Conservation (phyloP, 23 red algal species). For the Chondrus crispus region DNA sequence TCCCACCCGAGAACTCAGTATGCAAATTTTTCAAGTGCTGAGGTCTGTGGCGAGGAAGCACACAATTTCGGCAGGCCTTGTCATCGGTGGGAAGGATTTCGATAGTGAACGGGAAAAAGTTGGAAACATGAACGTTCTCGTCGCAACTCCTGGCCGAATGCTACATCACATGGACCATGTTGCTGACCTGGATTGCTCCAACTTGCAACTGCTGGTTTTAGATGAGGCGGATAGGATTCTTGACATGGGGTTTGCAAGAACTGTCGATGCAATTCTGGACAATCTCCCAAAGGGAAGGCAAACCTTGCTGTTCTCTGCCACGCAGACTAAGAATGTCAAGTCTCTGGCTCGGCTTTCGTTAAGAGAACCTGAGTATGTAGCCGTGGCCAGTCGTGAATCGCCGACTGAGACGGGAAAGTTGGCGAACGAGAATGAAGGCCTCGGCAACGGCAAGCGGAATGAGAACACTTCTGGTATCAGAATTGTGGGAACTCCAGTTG, state of each 20-base stretch:
- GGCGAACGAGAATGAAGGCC: neutral
- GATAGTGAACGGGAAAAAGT: conserved; percentile 85
- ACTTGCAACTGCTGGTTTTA: conserved; percentile 76
- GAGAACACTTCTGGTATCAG: too few relatives aligned
- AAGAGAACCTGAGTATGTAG: conserved; percentile 81
- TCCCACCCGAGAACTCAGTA: conserved; percentile 89
- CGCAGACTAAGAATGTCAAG: conserved; percentile 87
- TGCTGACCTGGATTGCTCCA: conserved; percentile 64
- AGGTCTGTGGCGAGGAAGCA: conserved; percentile 71
- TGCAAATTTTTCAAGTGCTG: conserved; percentile 97
- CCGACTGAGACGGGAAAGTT: neutral
- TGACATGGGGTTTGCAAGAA: conserved; percentile 91
- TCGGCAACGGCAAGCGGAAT: conserved; percentile 13
- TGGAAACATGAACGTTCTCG: conserved; percentile 87
- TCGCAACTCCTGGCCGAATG: conserved; percentile 92
- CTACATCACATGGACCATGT: conserved; percentile 97
- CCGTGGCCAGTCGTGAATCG: neutral
- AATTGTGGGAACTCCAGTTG: conserved; percentile 55
- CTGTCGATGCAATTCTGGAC: conserved; percentile 93
- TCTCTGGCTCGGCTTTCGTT: conserved; percentile 84
- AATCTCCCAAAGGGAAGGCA: conserved; percentile 79
- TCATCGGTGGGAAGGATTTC: conserved; percentile 91
- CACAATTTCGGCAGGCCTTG: conserved; percentile 82
- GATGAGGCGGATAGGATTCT: conserved; percentile 99
- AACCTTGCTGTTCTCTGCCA: conserved; percentile 95